Conservation (phyloP, 1,284 basidiomycete species). For the Baeospora myosura region DNA sequence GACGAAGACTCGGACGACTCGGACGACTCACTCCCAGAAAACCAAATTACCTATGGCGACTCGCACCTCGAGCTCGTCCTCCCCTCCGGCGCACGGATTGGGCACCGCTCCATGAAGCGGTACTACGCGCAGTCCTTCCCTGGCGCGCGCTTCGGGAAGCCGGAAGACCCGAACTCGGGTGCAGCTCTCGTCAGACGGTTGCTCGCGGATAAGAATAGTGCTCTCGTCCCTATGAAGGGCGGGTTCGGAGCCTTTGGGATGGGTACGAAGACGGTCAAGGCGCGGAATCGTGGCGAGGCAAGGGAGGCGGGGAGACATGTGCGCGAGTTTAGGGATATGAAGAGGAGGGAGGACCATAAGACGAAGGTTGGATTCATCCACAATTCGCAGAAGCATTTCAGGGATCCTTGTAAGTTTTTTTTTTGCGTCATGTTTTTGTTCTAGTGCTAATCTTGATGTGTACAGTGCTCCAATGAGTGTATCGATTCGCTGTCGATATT, state of each 20-base stretch:
- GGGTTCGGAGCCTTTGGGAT: slow-evolving; percentile 80
- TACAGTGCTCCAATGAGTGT: slow-evolving; percentile 12
- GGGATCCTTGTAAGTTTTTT: slow-evolving; percentile 46
- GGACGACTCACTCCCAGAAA: slow-evolving; percentile 39
- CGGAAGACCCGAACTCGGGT: slow-evolving; percentile 61
- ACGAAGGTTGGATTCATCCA: slow-evolving; percentile 72
- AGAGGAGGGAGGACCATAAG: slow-evolving; percentile 75
- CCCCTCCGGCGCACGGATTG: slow-evolving; percentile 87
- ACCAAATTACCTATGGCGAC: slow-evolving; percentile 64
- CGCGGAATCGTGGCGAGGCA: slow-evolving; percentile 92
- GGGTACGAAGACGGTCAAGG: slow-evolving; percentile 79
- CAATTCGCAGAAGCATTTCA: slow-evolving; percentile 88
- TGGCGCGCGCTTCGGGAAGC: slow-evolving; percentile 26
- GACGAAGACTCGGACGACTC: slow-evolving; percentile 32
- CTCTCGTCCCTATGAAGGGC: slow-evolving; percentile 77
- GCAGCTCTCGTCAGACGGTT: slow-evolving; percentile 68
- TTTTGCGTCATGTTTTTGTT: background rate
- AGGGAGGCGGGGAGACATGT: slow-evolving; percentile 87
- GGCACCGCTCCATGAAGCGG: slow-evolving; percentile 81
- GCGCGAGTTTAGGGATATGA: slow-evolving; percentile 79
- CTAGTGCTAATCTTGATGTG: slow-evolving; percentile 13
- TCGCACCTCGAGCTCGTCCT: slow-evolving; percentile 86
- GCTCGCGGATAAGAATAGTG: slow-evolving; percentile 74
- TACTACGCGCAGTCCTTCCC: slow-evolving; percentile 86
- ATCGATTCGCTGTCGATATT: background rate